Evolutionary conservation across 2,329 filamentous ascomycete species (phyloP).

Genomic region (Didymella arachidicola): DNA sequence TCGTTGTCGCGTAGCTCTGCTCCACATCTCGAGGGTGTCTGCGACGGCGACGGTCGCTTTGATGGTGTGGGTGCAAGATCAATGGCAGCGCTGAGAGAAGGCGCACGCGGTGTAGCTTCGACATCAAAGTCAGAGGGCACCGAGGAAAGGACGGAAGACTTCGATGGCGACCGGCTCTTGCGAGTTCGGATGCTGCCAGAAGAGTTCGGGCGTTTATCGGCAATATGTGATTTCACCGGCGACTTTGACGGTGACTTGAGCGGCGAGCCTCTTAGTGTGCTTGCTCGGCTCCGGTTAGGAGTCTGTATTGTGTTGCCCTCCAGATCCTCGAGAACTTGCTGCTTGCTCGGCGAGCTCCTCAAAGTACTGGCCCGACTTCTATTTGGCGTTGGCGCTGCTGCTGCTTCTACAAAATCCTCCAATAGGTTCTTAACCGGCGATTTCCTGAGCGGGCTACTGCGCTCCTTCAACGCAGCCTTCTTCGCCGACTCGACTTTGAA

Average conservation of each 20-base stretch:
- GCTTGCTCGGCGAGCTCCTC: conserved; percentile 40
- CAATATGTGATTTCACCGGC: conserved; percentile 26
- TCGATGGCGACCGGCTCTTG: conserved; percentile 41
- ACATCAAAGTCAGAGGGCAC: conserved; percentile 22
- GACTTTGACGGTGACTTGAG: conserved; percentile 32
- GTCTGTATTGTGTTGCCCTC: conserved; percentile 19
- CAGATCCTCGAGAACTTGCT: conserved; percentile 7
- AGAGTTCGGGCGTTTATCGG: conserved; percentile 36
- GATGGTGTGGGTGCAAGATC: conserved; percentile 29
- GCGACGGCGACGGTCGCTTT: conserved; percentile 29
- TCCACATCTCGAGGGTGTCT: conserved; percentile 25
- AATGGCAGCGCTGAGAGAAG: conserved; percentile 22
- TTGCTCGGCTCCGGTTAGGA: conserved; percentile 11
- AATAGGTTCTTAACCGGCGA: conserved; percentile 41
- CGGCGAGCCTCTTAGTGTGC: conserved; percentile 11
- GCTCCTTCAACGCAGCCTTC: conserved; percentile 36
- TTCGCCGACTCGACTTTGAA: conserved; percentile 46
- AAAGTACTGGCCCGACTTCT: conserved; percentile 30
- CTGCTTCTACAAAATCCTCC: conserved; percentile 37
- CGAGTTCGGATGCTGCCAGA: conserved; percentile 37
- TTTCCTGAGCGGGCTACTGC: conserved; percentile 42
- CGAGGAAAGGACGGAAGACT: conserved; percentile 36
- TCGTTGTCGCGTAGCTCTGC: conserved; percentile 48
- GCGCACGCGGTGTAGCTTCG: conserved; percentile 26
- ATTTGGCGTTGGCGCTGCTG: conserved; percentile 11